A percentile compares a stretch with the other conserved stretches of the same genome.
phyloP scores from a whole-genome alignment of 1,284 basidiomycete genomes.

The Rhodotorula sp. region DNA sequence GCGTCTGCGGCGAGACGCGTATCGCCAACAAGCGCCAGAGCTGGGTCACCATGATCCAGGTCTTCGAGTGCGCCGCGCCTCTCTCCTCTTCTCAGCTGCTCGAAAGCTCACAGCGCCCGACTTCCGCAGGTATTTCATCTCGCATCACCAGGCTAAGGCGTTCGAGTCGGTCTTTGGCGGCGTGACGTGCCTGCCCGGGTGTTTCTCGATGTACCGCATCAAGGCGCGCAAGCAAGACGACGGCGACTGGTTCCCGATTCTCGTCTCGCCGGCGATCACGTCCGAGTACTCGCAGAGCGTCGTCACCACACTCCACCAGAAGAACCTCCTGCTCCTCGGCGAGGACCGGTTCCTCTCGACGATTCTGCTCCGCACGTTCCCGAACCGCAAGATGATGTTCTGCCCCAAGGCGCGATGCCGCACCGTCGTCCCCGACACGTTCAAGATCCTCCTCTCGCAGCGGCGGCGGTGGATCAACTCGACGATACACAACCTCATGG shows the following conservation, averaged over 20 bases:
- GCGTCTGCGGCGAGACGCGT: constrained; percentile 95
- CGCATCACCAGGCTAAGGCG: constrained; percentile 95
- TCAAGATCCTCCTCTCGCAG: constrained; percentile 89
- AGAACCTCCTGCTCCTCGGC: constrained; percentile 92
- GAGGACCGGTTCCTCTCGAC: constrained; percentile 99
- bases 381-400: constrained; percentile 99
- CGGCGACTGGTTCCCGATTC: constrained; percentile 96
- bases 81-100: background rate
- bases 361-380: constrained; percentile 91
- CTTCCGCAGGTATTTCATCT: constrained; percentile 87
- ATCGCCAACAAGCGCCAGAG: constrained; percentile 97
- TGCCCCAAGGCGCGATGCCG: constrained; percentile 92
- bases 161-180: constrained; percentile 99
- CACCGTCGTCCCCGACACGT: constrained; percentile 95
- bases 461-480: constrained; percentile 99
- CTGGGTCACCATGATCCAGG: constrained; percentile 98
- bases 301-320: constrained; percentile 94
- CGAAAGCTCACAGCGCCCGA: background rate
- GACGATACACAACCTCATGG: constrained; percentile 99
- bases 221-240: constrained; percentile 85
- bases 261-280: constrained; percentile 96
- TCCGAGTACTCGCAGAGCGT: constrained; percentile 94
- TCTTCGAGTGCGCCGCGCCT: constrained; percentile 52
- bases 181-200: constrained; percentile 97
- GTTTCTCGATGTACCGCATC: constrained; percentile 99